Conservation (phyloP, 768 basidiomycete genomes). For the Coprinopsis sp. region DNA sequence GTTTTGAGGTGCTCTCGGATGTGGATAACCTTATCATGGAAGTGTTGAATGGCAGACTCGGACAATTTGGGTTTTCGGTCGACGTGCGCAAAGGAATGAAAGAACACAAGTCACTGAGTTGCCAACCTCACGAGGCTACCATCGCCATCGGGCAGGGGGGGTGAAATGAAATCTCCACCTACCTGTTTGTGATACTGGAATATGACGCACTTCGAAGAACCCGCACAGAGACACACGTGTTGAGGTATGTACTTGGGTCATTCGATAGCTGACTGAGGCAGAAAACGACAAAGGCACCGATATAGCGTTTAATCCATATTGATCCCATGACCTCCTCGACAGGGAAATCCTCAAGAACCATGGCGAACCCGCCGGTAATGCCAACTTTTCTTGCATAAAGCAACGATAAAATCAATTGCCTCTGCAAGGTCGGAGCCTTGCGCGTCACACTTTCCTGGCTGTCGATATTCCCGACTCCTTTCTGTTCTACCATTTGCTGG, state of each 20-base stretch:
- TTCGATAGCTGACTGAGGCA: neutral
- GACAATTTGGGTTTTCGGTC: constrained; percentile 37
- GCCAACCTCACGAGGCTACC: too few species aligned
- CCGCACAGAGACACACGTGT: constrained; percentile 29
- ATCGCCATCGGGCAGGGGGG: neutral
- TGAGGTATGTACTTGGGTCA: constrained; percentile 1
- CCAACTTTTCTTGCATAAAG: too few species aligned
- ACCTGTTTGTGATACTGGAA: constrained; percentile 50
- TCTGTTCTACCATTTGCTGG: too few species aligned
- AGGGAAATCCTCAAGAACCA: too few species aligned
- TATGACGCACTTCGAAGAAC: constrained; percentile 67
- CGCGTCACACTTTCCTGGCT: too few species aligned
- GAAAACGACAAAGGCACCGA: constrained; percentile 58
- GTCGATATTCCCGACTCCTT: too few species aligned
- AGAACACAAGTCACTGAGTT: too few species aligned
- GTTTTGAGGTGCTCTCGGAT: constrained; percentile 79
- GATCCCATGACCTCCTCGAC: constrained; percentile 79
- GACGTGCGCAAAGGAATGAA: constrained; percentile 44
- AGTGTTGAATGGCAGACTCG: constrained; percentile 68
- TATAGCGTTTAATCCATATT: constrained; percentile 75
- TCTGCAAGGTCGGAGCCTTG: too few species aligned
- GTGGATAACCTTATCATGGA: constrained; percentile 78
- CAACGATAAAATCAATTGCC: too few species aligned
- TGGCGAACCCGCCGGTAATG: too few species aligned
- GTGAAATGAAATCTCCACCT: constrained; percentile 11